Conservation (phyloP, 345 rosid genomes). For the Crucihimalaya himalaica region DNA sequence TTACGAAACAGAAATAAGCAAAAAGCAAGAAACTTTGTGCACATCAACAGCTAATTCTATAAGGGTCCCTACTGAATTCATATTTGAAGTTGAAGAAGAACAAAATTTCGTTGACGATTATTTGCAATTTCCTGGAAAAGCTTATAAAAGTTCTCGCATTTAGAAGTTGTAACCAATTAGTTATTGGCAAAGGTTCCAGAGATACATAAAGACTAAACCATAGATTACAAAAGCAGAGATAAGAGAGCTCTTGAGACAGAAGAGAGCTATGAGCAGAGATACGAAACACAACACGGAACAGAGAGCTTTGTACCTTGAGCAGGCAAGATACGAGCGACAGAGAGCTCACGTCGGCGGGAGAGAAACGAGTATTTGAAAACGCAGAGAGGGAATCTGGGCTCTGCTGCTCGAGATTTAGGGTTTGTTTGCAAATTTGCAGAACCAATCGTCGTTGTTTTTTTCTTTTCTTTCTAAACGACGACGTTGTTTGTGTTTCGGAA, state of each 20-base stretch:
- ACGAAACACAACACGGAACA: neutral
- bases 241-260: neutral
- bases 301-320: slow-evolving; percentile 21
- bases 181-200: neutral
- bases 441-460: too few species aligned
- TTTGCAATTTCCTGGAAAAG: neutral
- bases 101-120: neutral
- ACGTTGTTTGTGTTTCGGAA: too few species aligned
- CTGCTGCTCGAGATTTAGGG: slow-evolving; percentile 14
- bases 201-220: neutral
- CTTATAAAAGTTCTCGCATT: neutral
- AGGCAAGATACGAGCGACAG: neutral
- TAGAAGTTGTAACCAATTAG: neutral
- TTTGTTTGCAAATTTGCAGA: too few species aligned
- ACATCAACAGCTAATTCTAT: neutral
- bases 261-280: neutral
- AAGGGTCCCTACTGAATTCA: neutral
- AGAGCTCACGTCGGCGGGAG: slow-evolving; percentile 4
- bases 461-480: too few species aligned
- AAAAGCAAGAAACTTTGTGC: slow-evolving; percentile 27
- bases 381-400: slow-evolving; percentile 6
- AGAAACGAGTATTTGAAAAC: neutral
- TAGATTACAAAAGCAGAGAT: slow-evolving; percentile 11
- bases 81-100: neutral
- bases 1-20: neutral